These are phyloP conservation scores for Penicillium herquei DNA, from an alignment of 495 filamentous ascomycete genomes.

Conservation along the genomic window DNA sequence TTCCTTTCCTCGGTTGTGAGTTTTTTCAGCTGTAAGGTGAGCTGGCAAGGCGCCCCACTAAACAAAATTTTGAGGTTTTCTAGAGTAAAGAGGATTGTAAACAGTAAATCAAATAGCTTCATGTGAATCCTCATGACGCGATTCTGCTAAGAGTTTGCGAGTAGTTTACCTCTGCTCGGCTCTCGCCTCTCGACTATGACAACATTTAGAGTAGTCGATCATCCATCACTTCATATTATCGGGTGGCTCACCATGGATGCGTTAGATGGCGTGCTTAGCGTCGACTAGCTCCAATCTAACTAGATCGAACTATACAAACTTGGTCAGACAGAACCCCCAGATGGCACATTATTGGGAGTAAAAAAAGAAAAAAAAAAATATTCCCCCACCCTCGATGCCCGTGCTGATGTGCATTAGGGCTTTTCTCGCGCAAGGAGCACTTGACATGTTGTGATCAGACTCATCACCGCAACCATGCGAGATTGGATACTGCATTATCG, in stretches of 20 bases:
- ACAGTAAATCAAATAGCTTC: no score
- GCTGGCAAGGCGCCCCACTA: no score
- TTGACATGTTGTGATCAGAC: constrained; percentile 23
- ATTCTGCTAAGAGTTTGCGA: constrained; percentile 6
- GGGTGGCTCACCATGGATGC: constrained; percentile 5
- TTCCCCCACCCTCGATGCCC: background rate
- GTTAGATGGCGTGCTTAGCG: constrained; percentile 15
- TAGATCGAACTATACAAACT: background rate
- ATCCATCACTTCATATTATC: background rate
- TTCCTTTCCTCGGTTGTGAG: no score
- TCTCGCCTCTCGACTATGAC: constrained; percentile 20
- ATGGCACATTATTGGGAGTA: background rate
- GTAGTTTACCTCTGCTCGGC: constrained; percentile 6
- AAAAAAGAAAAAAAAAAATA: no score
- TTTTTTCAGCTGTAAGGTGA: no score
- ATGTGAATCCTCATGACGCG: constrained; percentile 14
- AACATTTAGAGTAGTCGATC: background rate
- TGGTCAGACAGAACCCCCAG: background rate
- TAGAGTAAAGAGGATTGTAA: no score
- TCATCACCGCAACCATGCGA: constrained; percentile 9
- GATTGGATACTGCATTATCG: constrained; percentile 2
- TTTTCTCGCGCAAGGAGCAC: constrained; percentile 17
- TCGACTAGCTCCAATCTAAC: background rate
- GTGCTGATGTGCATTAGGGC: constrained; percentile 12
- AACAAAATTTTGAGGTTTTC: no score